Evolutionary conservation across 345 rosid genomes (phyloP).

Genomic region (Abelmoschus esculentus): DNA sequence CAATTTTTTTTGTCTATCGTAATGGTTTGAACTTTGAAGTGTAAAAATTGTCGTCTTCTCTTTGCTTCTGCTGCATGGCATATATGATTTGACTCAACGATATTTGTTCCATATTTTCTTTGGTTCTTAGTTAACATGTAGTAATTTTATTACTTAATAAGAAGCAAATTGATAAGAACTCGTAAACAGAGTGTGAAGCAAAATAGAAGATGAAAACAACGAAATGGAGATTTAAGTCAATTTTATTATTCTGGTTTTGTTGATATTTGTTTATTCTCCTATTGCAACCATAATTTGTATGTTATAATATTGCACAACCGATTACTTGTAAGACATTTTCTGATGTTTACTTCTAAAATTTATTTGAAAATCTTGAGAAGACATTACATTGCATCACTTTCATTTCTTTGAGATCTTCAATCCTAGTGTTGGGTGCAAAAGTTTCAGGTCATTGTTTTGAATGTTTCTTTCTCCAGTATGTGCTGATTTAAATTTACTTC

Average conservation of each 20-base stretch:
- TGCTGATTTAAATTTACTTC: slow-evolving; percentile 6
- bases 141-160: background rate
- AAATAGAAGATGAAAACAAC: background rate
- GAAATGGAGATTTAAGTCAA: background rate
- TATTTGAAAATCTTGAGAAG: background rate
- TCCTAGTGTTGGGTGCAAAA: background rate
- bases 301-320: background rate
- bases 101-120: background rate
- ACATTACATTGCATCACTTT: background rate
- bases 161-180: background rate
- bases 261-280: background rate
- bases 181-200: background rate
- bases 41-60: too few species aligned
- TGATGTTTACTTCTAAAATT: background rate
- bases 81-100: background rate
- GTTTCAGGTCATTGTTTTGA: background rate
- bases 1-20: background rate
- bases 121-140: background rate
- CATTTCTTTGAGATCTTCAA: background rate
- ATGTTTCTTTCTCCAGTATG: background rate
- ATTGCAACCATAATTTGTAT: background rate
- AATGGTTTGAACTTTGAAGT: too few species aligned
- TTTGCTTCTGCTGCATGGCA: too few species aligned
- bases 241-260: background rate
- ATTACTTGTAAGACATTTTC: background rate